Percentiles rank a stretch among this genome's conserved stretches.
phyloP scores from a whole-genome alignment of 1,284 basidiomycete genomes.

The Trametes pubescens region DNA sequence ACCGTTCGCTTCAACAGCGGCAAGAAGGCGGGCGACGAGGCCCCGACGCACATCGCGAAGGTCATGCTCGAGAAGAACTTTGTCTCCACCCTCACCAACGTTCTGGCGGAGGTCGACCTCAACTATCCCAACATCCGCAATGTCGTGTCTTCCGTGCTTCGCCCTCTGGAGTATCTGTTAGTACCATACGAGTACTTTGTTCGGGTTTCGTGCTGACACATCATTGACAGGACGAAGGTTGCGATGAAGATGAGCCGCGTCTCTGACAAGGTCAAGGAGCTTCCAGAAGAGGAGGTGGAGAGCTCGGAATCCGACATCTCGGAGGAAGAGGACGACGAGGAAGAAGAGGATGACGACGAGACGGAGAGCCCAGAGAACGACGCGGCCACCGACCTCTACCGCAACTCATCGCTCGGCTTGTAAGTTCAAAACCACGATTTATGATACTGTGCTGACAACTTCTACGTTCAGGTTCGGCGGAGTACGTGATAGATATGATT shows the following conservation, averaged over 20 bases:
- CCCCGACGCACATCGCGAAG: conserved; percentile 92
- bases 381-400: conserved; percentile 94
- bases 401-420: conserved; percentile 97
- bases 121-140: conserved; percentile 94
- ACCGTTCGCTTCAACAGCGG: conserved; percentile 75
- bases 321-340: conserved; percentile 52
- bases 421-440: conserved; percentile 53
- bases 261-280: conserved; percentile 75
- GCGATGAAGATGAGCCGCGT: conserved; percentile 96
- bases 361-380: conserved; percentile 60
- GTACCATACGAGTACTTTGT: conserved; percentile 41
- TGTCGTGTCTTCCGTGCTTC: conserved; percentile 86
- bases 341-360: conserved; percentile 58
- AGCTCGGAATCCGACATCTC: conserved; percentile 66
- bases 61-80: conserved; percentile 99
- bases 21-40: conserved; percentile 80
- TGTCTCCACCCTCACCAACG: conserved; percentile 88
- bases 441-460: conserved; percentile 1
- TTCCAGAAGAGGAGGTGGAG: conserved; percentile 58
- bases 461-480: conserved; percentile 70
- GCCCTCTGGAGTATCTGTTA: conserved; percentile 90
- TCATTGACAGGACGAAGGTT: conserved; percentile 78
- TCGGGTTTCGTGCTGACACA: conserved; percentile 1
- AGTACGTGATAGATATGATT: conserved; percentile 54
- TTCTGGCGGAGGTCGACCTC: conserved; percentile 93